phyloP scores from a whole-genome alignment of 192 early-diverging fungal species.

The Gaertneriomyces semiglobifer region DNA sequence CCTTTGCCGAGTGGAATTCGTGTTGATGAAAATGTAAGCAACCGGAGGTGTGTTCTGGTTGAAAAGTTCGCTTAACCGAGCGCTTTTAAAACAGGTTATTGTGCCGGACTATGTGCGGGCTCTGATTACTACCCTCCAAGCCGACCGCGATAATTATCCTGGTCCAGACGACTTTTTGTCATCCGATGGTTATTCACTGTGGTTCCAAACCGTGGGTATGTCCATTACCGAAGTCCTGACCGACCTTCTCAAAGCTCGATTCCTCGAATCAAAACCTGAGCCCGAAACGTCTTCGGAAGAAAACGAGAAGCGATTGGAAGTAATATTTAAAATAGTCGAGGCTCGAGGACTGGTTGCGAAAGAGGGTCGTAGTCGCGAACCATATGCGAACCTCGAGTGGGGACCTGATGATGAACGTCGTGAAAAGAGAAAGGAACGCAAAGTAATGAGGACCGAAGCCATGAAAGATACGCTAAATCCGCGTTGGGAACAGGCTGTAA shows the following conservation, averaged over 20 bases:
- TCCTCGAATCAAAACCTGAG: slow-evolving; percentile 25
- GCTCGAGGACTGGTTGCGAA: slow-evolving; percentile 50
- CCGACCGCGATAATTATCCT: slow-evolving; percentile 36
- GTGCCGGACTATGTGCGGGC: slow-evolving; percentile 46
- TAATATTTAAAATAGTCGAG: slow-evolving; percentile 51
- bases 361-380: slow-evolving; percentile 45
- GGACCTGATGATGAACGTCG: slow-evolving; percentile 33
- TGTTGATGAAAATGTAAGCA: slow-evolving; percentile 23
- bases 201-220: slow-evolving; percentile 31
- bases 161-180: slow-evolving; percentile 46
- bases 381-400: slow-evolving; percentile 52
- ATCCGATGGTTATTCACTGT: slow-evolving; percentile 38
- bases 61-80: neutral
- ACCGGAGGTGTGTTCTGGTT: neutral
- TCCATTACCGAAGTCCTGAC: slow-evolving; percentile 41
- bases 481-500: slow-evolving; percentile 51
- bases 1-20: slow-evolving; percentile 2
- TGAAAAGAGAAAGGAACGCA: slow-evolving; percentile 25
- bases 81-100: slow-evolving; percentile 19
- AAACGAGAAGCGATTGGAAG: slow-evolving; percentile 8
- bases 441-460: slow-evolving; percentile 45
- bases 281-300: slow-evolving; percentile 6
- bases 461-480: slow-evolving; percentile 35
- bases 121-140: slow-evolving; percentile 39
- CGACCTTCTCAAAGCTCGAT: slow-evolving; percentile 35